Evolutionary conservation across 2,329 filamentous ascomycete genomes (phyloP).

Genomic region (Macrophomina pseudophaseolina): DNA sequence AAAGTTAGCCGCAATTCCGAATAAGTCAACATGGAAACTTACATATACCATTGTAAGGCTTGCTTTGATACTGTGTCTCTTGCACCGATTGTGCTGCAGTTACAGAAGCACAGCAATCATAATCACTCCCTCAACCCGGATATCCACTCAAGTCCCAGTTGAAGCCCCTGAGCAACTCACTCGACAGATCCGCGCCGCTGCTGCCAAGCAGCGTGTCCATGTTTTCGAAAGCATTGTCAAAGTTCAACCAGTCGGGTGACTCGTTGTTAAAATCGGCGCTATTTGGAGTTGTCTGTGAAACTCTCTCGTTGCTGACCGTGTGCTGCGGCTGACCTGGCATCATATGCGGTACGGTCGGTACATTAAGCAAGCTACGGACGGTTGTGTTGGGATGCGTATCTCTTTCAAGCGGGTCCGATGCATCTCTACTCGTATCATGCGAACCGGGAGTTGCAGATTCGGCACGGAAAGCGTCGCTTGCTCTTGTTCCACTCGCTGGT

Average conservation of each 20-base stretch:
- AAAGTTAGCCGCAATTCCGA: too few relatives aligned
- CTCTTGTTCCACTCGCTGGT: slow-evolving; percentile 10
- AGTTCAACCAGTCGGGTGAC: slow-evolving; percentile 46
- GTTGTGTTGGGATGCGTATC: not conserved
- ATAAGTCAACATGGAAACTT: too few relatives aligned
- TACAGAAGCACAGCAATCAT: not conserved
- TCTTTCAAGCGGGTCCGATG: not conserved
- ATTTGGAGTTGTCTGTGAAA: slow-evolving; percentile 30
- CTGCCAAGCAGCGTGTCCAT: slow-evolving; percentile 46
- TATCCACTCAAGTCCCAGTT: slow-evolving; percentile 37
- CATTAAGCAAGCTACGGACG: slow-evolving; percentile 12
- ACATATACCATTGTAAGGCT: too few relatives aligned
- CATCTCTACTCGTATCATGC: not conserved
- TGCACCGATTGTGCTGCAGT: too few relatives aligned
- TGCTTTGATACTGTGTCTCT: too few relatives aligned
- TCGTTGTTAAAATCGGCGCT: slow-evolving; percentile 36
- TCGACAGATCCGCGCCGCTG: slow-evolving; percentile 40
- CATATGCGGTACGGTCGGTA: slow-evolving; percentile 19
- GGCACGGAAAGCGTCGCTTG: not conserved
- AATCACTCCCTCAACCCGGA: not conserved
- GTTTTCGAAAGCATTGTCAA: slow-evolving; percentile 47
- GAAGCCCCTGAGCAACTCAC: slow-evolving; percentile 41
- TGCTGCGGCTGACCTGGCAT: slow-evolving; percentile 33
- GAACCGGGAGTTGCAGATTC: not conserved
- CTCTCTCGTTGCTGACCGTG: slow-evolving; percentile 44